These are phyloP conservation scores for Bruguiera gymnorhiza DNA, from an alignment of 345 rosid genomes.

Conservation along the genomic window DNA sequence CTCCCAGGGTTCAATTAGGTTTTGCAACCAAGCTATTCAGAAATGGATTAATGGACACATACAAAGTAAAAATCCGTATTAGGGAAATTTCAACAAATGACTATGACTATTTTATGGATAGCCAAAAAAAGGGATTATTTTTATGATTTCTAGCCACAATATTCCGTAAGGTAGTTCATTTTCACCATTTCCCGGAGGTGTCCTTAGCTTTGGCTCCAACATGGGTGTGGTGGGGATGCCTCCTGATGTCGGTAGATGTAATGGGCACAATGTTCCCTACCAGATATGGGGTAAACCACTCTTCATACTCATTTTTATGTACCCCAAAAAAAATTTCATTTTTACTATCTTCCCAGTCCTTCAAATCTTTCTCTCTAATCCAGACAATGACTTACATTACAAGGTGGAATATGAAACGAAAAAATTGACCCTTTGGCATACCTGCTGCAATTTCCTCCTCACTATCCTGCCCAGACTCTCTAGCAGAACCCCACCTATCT, in stretches of 20 bases:
- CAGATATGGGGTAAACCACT: too few species aligned
- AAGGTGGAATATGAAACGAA: neutral
- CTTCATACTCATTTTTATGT: too few species aligned
- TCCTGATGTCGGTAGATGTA: too few species aligned
- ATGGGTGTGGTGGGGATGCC: too few species aligned
- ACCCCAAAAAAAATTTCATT: neutral
- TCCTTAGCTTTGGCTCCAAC: too few species aligned
- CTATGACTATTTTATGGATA: too few species aligned
- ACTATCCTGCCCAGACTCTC: conserved; percentile 38
- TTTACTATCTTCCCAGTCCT: conserved; percentile 2
- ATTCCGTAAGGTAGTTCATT: neutral
- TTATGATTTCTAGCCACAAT: neutral
- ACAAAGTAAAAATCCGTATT: neutral
- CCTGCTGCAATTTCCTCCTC: conserved; percentile 52
- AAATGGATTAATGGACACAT: neutral
- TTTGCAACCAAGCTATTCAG: too few species aligned
- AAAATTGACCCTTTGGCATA: conserved; percentile 5
- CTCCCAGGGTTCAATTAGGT: neutral
- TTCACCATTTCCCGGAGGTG: neutral
- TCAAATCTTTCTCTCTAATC: neutral
- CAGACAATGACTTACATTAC: neutral
- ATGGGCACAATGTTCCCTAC: too few species aligned
- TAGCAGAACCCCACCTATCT: conserved; percentile 66
- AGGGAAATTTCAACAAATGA: neutral
- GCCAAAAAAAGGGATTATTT: too few species aligned